Conservation (phyloP, 495 filamentous ascomycete species). For the Aspergillus ellipticus region DNA sequence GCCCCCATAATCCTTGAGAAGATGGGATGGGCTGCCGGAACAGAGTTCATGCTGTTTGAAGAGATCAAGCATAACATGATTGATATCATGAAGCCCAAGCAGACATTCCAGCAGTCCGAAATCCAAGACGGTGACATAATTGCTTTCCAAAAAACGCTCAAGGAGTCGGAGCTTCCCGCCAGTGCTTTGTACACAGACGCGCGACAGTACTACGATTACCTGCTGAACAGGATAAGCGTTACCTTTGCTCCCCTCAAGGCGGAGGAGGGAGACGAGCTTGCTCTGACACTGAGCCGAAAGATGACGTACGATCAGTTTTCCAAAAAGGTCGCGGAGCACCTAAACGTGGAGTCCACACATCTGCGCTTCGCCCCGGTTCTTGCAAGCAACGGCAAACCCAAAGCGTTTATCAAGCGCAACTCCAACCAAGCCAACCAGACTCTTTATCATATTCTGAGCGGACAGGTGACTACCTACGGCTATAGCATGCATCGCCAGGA, state of each 20-base stretch:
- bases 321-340: slow-evolving; percentile 76
- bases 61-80: slow-evolving; percentile 99
- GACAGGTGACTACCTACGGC: slow-evolving; percentile 57
- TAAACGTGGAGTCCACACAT: slow-evolving; percentile 78
- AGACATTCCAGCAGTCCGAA: slow-evolving; percentile 82
- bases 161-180: slow-evolving; percentile 55
- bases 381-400: slow-evolving; percentile 66
- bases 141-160: slow-evolving; percentile 73
- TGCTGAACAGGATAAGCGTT: slow-evolving; percentile 76
- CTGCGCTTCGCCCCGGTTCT: slow-evolving; percentile 86
- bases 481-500: slow-evolving; percentile 68
- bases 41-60: slow-evolving; percentile 72
- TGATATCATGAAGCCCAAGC: slow-evolving; percentile 86
- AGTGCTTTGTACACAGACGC: slow-evolving; percentile 59
- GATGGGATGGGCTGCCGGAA: slow-evolving; percentile 78
- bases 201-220: slow-evolving; percentile 84
- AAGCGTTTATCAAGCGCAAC: slow-evolving; percentile 68
- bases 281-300: slow-evolving; percentile 73
- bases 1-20: slow-evolving; percentile 70
- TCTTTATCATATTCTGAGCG: slow-evolving; percentile 66
- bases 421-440: slow-evolving; percentile 59
- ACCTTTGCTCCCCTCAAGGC: slow-evolving; percentile 39
- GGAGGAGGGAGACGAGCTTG: slow-evolving; percentile 56
- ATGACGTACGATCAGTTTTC: slow-evolving; percentile 87
- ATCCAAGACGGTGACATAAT: slow-evolving; percentile 97